A percentile compares a stretch with the other conserved stretches of the same genome.
Evolutionary conservation across 257 asterid genomes (phyloP).

Genomic region (Petunia axillaris): DNA sequence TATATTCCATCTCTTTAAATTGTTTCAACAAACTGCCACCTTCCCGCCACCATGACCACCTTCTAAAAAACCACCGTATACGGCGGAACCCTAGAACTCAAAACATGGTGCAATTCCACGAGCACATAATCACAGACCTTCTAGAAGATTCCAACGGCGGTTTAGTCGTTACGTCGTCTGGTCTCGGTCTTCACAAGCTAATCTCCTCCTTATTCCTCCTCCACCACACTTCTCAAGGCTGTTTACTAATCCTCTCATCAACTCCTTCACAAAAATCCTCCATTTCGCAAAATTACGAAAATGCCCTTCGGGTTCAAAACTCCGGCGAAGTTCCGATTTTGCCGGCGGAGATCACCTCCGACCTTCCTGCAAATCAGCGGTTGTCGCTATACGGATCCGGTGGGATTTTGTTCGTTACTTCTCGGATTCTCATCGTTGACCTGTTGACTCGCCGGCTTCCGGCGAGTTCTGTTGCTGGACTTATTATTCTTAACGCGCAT

Average conservation of each 20-base stretch:
- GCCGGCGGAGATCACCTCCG: slow-evolving; percentile 76
- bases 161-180: slow-evolving; percentile 77
- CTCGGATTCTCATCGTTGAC: slow-evolving; percentile 92
- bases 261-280: slow-evolving; percentile 62
- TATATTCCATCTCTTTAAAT: neutral
- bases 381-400: slow-evolving; percentile 78
- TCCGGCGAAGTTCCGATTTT: slow-evolving; percentile 25
- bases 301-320: neutral
- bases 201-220: slow-evolving; percentile 69
- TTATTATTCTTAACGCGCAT: slow-evolving; percentile 77
- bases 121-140: slow-evolving; percentile 80
- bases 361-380: slow-evolving; percentile 69
- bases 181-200: slow-evolving; percentile 83
- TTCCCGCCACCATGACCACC: slow-evolving; percentile 33
- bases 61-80: neutral
- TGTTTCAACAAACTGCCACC: slow-evolving; percentile 22
- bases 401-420: slow-evolving; percentile 67
- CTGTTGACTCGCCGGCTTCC: slow-evolving; percentile 80
- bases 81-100: slow-evolving; percentile 5
- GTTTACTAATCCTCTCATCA: slow-evolving; percentile 82
- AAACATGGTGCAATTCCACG: slow-evolving; percentile 78
- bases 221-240: slow-evolving; percentile 84
- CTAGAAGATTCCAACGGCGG: slow-evolving; percentile 84
- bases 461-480: slow-evolving; percentile 66
- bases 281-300: slow-evolving; percentile 39